phyloP scores from a whole-genome alignment of 1,139 yeast species.

The Scheffersomyces cryptocercus region DNA sequence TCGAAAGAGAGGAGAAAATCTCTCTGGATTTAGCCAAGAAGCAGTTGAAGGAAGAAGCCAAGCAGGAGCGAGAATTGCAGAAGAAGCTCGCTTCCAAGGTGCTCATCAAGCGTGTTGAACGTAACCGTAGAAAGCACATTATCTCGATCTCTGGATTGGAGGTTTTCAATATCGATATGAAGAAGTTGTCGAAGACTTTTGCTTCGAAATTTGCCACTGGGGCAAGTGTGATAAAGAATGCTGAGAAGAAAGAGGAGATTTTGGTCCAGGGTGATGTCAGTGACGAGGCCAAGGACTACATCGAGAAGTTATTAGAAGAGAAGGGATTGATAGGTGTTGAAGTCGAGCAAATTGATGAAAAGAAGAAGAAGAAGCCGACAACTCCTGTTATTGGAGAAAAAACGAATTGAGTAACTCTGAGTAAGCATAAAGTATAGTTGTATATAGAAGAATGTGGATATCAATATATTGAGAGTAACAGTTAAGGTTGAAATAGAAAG shows the following conservation, averaged over 20 bases:
- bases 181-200: slow-evolving; percentile 87
- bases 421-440: too few relatives aligned
- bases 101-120: slow-evolving; percentile 79
- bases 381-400: slow-evolving; percentile 9
- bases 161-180: slow-evolving; percentile 84
- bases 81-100: slow-evolving; percentile 80
- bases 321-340: slow-evolving; percentile 83
- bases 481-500: too few relatives aligned
- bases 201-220: slow-evolving; percentile 97
- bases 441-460: too few relatives aligned
- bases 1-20: slow-evolving; percentile 80
- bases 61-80: slow-evolving; percentile 80
- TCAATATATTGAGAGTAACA: too few relatives aligned
- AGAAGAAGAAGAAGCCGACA: slow-evolving; percentile 66
- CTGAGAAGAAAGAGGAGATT: slow-evolving; percentile 89
- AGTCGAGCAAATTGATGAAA: slow-evolving; percentile 83
- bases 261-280: slow-evolving; percentile 95
- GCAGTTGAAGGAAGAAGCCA: slow-evolving; percentile 87
- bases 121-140: slow-evolving; percentile 87
- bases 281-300: slow-evolving; percentile 82
- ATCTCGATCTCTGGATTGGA: slow-evolving; percentile 87
- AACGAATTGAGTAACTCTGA: too few relatives aligned
- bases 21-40: slow-evolving; percentile 80
- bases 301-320: slow-evolving; percentile 70
- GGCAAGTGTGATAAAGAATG: slow-evolving; percentile 89